Evolutionary conservation across 2,329 filamentous ascomycete genomes (phyloP).

Genomic region (Bipolaris sorokiniana): DNA sequence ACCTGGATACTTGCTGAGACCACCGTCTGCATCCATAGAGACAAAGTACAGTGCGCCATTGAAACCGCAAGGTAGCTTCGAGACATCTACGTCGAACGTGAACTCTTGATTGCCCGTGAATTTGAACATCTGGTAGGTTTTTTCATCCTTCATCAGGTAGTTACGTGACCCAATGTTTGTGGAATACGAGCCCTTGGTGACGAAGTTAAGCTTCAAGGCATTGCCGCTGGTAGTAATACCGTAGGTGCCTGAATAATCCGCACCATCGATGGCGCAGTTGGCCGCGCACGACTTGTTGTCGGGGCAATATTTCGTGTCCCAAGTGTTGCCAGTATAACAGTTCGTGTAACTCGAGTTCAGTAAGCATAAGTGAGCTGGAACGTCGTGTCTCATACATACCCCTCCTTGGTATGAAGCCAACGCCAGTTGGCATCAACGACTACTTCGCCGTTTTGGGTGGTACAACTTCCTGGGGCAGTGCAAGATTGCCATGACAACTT

Average conservation of each 20-base stretch:
- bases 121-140: conserved; percentile 46
- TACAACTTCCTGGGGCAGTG: conserved; percentile 47
- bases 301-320: conserved; percentile 48
- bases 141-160: conserved; percentile 46
- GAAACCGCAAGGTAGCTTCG: conserved; percentile 69
- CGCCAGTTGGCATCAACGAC: conserved; percentile 57
- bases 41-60: conserved; percentile 63
- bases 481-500: conserved; percentile 47
- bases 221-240: conserved; percentile 60
- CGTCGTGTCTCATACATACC: conserved; percentile 2
- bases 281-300: conserved; percentile 41
- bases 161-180: conserved; percentile 49
- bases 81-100: conserved; percentile 55
- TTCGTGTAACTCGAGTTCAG: conserved; percentile 41
- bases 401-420: conserved; percentile 53
- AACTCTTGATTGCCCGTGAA: conserved; percentile 55
- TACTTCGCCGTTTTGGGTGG: conserved; percentile 42
- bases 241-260: conserved; percentile 47
- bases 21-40: conserved; percentile 67
- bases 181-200: conserved; percentile 56
- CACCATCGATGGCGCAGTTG: conserved; percentile 50
- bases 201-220: conserved; percentile 61
- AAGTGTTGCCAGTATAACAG: conserved; percentile 52
- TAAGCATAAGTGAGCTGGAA: neutral
- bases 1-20: conserved; percentile 55